Evolutionary conservation across 2,329 filamentous ascomycete species (phyloP), one percentile per base, ranked within the genome.

Genomic region (Xylariaceae sp.): DNA sequence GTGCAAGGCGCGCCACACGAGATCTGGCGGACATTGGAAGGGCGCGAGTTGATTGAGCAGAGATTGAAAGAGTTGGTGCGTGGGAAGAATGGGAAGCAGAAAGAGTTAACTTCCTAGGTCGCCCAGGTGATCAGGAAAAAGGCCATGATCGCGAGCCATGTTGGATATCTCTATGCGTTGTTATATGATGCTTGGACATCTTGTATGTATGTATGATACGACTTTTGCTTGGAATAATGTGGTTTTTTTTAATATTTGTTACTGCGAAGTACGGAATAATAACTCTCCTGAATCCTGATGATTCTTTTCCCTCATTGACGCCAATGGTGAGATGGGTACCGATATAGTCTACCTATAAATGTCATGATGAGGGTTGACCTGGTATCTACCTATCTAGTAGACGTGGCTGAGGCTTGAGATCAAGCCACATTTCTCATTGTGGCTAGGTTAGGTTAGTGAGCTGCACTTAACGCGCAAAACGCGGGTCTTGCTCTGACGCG

Each of bases 1-100:
- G 89, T 96, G 8, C 83, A 88, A 54, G 81, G 86, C 59, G 91
- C 91, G 2, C 88, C 91, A 4, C 89, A 95, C 69, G 81, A 91
- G 68, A 86, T 97, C 0, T 99, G 94, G 94, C 75, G 74, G 63
- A 89, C 86, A 2, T 70, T 78, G 1, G 80, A 91, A 47, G 92
- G 92, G 0, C 78, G 89, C 52, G 72, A 83, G 50, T 72, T 84
- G 46, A 85, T 97, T 71, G 91, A 95, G 75, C 88, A 87, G 76
- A 82, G 89, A 63, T 72, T 97, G 64, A 79, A 75, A 59, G 76
- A 91, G 67, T 68, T 96, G 59, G 81, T 92, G 31, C 62, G 67
- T 51, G 65, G 50, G 27, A 58, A 48, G 55, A 39, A 11, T n/a
- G 43, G 12, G n/a, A 31, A 6, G 43, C 19, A 29, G 12, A 43